These are phyloP conservation scores for Populus ilicifolia DNA, from an alignment of 345 rosid genomes.

Conservation along the genomic window DNA sequence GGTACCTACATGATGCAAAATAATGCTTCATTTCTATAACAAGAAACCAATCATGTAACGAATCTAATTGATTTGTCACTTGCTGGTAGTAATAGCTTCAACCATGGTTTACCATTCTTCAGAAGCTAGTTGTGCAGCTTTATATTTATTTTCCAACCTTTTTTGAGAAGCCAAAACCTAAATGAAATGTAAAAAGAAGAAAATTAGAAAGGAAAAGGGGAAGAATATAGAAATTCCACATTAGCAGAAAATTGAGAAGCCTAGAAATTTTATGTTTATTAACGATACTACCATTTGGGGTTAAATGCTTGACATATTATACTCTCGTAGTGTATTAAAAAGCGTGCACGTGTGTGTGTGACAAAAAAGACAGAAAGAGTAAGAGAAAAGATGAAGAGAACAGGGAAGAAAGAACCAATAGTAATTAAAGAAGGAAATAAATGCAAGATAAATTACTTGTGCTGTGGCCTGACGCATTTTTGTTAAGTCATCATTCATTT, in stretches of 20 bases:
- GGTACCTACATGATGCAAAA: slow-evolving; percentile 46
- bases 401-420: not conserved
- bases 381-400: not conserved
- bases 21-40: not conserved
- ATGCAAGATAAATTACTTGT: slow-evolving; percentile 44
- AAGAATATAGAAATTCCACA: not conserved
- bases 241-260: not conserved
- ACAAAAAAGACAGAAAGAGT: not conserved
- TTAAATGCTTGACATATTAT: not conserved
- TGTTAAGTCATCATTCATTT: slow-evolving; percentile 76
- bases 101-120: slow-evolving; percentile 55
- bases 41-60: not conserved
- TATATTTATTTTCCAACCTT: slow-evolving; percentile 66
- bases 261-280: not conserved
- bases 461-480: slow-evolving; percentile 90
- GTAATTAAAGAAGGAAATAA: not conserved
- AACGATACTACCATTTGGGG: not conserved
- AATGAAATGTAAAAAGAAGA: slow-evolving; percentile 6
- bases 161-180: slow-evolving; percentile 82
- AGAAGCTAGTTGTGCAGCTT: slow-evolving; percentile 65
- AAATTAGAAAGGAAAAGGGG: not conserved
- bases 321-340: not conserved
- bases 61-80: not conserved
- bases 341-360: not conserved
- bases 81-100: slow-evolving; percentile 1